A percentile compares a stretch with the other conserved stretches of the same genome.
Conservation (phyloP, 768 basidiomycete genomes). For the Lentinus brumalis region DNA sequence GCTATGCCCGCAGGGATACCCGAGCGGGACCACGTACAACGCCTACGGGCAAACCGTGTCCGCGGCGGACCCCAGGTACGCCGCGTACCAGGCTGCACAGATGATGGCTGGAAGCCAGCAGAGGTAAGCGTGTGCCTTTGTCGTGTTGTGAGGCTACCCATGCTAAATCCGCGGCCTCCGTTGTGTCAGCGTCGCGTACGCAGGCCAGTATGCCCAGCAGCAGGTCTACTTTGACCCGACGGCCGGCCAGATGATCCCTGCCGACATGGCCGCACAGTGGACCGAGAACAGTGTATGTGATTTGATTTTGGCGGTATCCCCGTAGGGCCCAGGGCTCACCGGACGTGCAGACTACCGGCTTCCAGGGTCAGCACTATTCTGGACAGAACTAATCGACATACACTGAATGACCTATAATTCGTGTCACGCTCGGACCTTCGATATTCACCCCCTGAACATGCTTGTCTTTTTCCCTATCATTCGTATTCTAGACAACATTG, state of each 20-base stretch:
- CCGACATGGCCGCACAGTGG: constrained; percentile 14
- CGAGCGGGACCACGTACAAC: constrained; percentile 9
- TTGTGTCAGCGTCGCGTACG: background rate
- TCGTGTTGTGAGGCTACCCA: background rate
- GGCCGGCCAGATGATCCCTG: constrained; percentile 13
- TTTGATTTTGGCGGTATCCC: background rate
- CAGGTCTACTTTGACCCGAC: constrained; percentile 13
- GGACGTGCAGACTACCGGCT: background rate
- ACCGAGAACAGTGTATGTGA: constrained; percentile 4
- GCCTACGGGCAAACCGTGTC: constrained; percentile 11
- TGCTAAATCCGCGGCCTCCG: constrained; percentile 1
- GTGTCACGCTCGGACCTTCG: background rate
- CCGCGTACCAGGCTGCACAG: constrained; percentile 8
- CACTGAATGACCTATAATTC: background rate
- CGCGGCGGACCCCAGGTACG: constrained; percentile 8
- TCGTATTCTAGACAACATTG: background rate
- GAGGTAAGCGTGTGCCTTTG: background rate
- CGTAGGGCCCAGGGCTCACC: too few relatives aligned
- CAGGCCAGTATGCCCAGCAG: constrained; percentile 12
- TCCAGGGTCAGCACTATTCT: constrained; percentile 7
- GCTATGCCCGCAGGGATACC: constrained; percentile 11
- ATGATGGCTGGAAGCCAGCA: constrained; percentile 4
- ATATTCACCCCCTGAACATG: background rate
- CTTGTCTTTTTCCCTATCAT: background rate
- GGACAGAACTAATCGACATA: constrained; percentile 6